A percentile compares a stretch with the other conserved stretches of the same genome.
Evolutionary conservation across 345 rosid genomes (phyloP).

Genomic region (Abelmoschus esculentus): DNA sequence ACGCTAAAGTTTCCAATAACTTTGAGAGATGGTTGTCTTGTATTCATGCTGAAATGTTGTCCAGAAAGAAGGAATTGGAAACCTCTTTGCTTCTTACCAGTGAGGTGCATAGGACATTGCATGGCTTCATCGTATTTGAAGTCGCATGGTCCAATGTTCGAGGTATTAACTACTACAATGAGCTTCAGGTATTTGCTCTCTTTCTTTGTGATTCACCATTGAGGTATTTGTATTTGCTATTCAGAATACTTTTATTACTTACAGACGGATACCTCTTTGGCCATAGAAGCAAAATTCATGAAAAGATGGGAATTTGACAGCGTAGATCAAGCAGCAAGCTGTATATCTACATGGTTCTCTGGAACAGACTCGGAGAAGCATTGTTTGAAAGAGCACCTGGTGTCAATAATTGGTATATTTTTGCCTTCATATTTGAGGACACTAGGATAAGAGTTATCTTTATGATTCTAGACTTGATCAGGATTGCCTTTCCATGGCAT

Average conservation of each 20-base stretch:
- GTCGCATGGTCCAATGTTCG: slow-evolving; percentile 73
- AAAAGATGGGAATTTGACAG: slow-evolving; percentile 98
- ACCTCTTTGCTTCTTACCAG: slow-evolving; percentile 48
- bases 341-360: slow-evolving; percentile 71
- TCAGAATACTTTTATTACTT: slow-evolving; percentile 24
- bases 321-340: slow-evolving; percentile 59
- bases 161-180: slow-evolving; percentile 82
- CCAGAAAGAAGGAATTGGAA: slow-evolving; percentile 50
- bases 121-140: slow-evolving; percentile 92
- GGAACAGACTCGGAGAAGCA: slow-evolving; percentile 51
- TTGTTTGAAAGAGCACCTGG: slow-evolving; percentile 50
- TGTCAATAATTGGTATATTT: slow-evolving; percentile 43
- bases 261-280: slow-evolving; percentile 93
- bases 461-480: neutral
- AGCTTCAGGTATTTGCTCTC: slow-evolving; percentile 64
- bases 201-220: neutral
- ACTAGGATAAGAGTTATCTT: neutral
- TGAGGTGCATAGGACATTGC: slow-evolving; percentile 68
- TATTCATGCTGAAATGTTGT: slow-evolving; percentile 50
- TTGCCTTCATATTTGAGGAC: neutral
- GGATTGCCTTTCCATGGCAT: neutral
- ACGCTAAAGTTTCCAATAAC: slow-evolving; percentile 27
- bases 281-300: slow-evolving; percentile 84
- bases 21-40: slow-evolving; percentile 60
- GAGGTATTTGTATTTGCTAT: slow-evolving; percentile 6